These are phyloP conservation scores for Asterella californica DNA, from an alignment of 225 moss, liverwort and hornwort genomes.

Conservation along the genomic window DNA sequence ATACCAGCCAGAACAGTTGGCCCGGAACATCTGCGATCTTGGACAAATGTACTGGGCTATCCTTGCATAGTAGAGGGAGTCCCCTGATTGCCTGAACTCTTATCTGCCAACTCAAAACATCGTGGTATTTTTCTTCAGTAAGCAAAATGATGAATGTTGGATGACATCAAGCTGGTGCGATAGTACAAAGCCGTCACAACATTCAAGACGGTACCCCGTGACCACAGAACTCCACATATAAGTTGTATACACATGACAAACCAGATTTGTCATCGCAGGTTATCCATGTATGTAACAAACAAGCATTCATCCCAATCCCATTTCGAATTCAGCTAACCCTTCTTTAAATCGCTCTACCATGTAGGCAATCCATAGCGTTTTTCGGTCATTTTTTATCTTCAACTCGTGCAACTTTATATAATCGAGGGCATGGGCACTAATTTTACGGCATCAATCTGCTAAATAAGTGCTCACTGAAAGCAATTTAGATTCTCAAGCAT, in stretches of 20 bases:
- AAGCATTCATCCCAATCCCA: not conserved
- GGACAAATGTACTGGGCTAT: constrained; percentile 89
- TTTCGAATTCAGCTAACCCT: too few relatives aligned
- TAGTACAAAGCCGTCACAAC: not conserved
- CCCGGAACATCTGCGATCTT: constrained; percentile 97
- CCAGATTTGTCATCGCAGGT: too few relatives aligned
- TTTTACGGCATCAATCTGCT: too few relatives aligned
- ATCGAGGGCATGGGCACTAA: not conserved
- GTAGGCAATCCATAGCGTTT: not conserved
- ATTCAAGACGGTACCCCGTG: not conserved
- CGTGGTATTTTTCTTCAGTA: not conserved
- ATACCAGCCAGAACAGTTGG: constrained; percentile 92
- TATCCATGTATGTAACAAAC: not conserved
- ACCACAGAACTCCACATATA: not conserved
- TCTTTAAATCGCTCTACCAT: too few relatives aligned
- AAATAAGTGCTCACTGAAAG: too few relatives aligned
- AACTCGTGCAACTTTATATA: not conserved
- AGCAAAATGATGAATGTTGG: too few relatives aligned
- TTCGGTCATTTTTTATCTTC: not conserved
- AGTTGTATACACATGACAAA: too few relatives aligned
- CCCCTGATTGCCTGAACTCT: constrained; percentile 97
- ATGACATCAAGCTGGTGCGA: not conserved
- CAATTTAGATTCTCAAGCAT: too few relatives aligned
- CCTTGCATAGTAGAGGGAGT: constrained; percentile 93
- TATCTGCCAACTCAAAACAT: constrained; percentile 46